Base-by-base conservation (phyloP, 2,329 filamentous ascomycete species). In the Corynespora cassiicola region DNA sequence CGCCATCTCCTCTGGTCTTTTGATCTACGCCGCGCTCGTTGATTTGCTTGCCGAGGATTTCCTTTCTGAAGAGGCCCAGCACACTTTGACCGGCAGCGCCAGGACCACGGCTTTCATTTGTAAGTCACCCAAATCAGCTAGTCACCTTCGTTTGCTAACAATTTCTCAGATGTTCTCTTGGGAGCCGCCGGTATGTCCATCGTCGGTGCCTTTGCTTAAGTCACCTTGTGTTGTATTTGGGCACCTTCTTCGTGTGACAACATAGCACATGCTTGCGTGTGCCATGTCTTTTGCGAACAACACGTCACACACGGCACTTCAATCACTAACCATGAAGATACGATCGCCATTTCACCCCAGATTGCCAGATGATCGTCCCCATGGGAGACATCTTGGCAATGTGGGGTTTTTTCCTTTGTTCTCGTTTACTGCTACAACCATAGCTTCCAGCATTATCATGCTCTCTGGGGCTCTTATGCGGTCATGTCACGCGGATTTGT, bases 41-140 rank as follows among this genome's bases (percentile, higher is more conserved):
- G 82, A 86, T 57, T 65, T 86, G 19, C 65, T 86, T 22, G 81
- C 80, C 4, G 81, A 85, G 52, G 82, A 86, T 56, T 86, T 86
- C 66, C 68, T 86, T 12, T 84, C 80, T 0, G 66, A 70, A 24
- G 66, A 69, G 39, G 65, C 64, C 3, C 66, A 71, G 32, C 60
- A 64, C n/a, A 60, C 71, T 2, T 65, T 84, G 72, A 76, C 66
- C 3, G 75, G 71, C 54, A 78, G 72, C 47, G 72, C 77, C 36
- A 81, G 79, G 68, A 78, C 75, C 19, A 50, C 58, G 2, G 81
- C 80, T 0, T 81, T 84, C 55, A 45, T 52, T 40, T 69, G n/a
- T n/a, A n/a, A n/a, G n/a, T n/a, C n/a, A n/a, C n/a, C n/a, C n/a
- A n/a, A n/a, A n/a, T n/a, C n/a, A n/a, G n/a, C n/a, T n/a, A n/a